Base-by-base conservation (phyloP, 2,329 filamentous ascomycete genomes). In the Calcarisporium arbuscula region DNA sequence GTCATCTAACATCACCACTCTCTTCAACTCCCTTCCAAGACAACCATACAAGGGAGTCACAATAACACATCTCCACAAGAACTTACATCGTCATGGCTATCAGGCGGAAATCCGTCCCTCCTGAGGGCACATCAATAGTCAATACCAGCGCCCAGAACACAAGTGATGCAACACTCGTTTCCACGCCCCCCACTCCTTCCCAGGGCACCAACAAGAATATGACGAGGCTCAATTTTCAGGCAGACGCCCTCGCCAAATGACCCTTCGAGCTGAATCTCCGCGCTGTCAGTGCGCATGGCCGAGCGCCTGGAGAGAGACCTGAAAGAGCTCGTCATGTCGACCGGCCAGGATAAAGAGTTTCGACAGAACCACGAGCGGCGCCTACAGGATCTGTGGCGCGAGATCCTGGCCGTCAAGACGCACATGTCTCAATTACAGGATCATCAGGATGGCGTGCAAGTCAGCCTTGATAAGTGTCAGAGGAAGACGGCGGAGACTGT, bases 191-290 rank as follows among this genome's bases (percentile, higher is more conserved):
- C 28, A 19, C 28, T 5, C 28, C 28, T 11, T 19, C 28, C n/a
- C 17, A 10, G 16, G 21, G 6, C 28, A 12, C 15, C 2, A 5
- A 15, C 8, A 7, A 17, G 3, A 10, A 14, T 9, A 25, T 25
- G 22, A 14, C 22, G 12, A 14, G 23, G 16, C 26, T 16, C 11
- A 23, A 16, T 17, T 32, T 22, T 8, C 48, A 52, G 19, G 56
- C 58, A 25, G 51, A 59, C 4, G 51, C 54, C 20, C 48, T 62
- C n/a, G 53, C 59, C 5, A 47, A 41, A 27, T 61, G 62, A 54
- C 60, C 54, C 6, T 43, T 55, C n/a, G 59, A 62, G 42, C 52
- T 62, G 34, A 54, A 51, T 38, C 39, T 62, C 22, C 56, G 52
- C 23, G 38, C 47, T 20, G 39, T 62, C 17, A 33, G 39, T 19